phyloP scores from a whole-genome alignment of 495 filamentous ascomycete genomes.

The Aspergillus nanangensis region DNA sequence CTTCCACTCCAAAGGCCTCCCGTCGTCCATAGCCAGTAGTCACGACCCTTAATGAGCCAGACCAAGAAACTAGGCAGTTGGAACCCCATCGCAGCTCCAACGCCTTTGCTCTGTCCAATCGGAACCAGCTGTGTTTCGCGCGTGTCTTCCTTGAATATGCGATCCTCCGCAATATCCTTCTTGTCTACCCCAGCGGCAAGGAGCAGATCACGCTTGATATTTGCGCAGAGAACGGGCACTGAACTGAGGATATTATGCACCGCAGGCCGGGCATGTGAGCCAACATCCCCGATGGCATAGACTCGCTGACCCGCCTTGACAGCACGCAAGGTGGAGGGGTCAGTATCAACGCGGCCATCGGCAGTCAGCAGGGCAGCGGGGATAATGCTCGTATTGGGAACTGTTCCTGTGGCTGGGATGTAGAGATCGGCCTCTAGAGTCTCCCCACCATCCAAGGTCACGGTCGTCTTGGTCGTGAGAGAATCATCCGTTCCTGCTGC shows the following conservation, averaged over 20 bases:
- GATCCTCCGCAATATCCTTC: constrained; percentile 10
- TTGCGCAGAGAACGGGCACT: constrained; percentile 37
- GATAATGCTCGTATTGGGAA: constrained; percentile 42
- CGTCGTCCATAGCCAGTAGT: constrained; percentile 55
- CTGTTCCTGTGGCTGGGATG: constrained; percentile 43
- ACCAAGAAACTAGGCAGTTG: constrained; percentile 50
- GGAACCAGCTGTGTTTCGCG: constrained; percentile 50
- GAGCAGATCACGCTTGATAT: constrained; percentile 39
- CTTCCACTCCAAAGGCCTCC: constrained; percentile 45
- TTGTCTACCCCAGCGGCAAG: constrained; percentile 8
- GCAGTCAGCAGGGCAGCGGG: constrained; percentile 24
- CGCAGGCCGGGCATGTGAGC: constrained; percentile 24
- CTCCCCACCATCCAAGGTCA: constrained; percentile 33
- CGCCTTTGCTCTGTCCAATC: constrained; percentile 47
- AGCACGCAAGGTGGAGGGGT: constrained; percentile 40
- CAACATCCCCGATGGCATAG: constrained; percentile 44
- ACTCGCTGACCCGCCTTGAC: constrained; percentile 42
- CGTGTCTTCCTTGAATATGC: constrained; percentile 31
- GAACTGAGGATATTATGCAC: constrained; percentile 34
- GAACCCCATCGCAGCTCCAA: constrained; percentile 52
- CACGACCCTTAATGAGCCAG: constrained; percentile 57
- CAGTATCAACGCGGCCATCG: constrained; percentile 37
- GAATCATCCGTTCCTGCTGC: constrained; percentile 21
- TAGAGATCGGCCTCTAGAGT: constrained; percentile 41
- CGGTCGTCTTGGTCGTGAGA: constrained; percentile 13